These are phyloP conservation scores for Areca catechu DNA, from an alignment of 176 grass and related monocot genomes.

Conservation along the genomic window DNA sequence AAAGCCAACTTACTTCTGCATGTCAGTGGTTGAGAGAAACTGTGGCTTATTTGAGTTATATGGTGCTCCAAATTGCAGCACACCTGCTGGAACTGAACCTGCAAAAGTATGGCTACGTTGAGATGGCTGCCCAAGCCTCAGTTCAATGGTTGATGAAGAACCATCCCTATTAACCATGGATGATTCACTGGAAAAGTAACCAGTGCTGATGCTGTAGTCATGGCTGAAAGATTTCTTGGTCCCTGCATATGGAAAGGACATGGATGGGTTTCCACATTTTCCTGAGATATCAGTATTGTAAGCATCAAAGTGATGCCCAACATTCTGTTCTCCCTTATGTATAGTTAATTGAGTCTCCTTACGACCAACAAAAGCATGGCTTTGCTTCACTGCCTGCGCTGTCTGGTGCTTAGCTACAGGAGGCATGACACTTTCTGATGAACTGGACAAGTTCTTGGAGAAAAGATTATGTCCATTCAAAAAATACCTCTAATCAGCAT, in stretches of 20 bases:
- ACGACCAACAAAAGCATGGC: conserved; percentile 15
- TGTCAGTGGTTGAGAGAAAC: conserved; percentile 15
- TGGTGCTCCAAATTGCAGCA: conserved; percentile 11
- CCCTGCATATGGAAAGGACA: conserved; percentile 14
- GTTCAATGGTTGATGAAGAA: conserved; percentile 55
- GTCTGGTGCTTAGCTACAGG: conserved; percentile 21
- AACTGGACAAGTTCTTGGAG: conserved; percentile 23
- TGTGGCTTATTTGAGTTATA: conserved; percentile 43
- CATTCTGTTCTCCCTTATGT: conserved; percentile 20
- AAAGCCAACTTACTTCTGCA: conserved; percentile 43
- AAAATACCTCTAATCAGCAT: conserved; percentile 22
- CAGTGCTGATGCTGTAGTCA: conserved; percentile 13
- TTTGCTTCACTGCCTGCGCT: conserved; percentile 11
- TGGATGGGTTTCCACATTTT: conserved; percentile 30
- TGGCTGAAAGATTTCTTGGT: conserved; percentile 25
- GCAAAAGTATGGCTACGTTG: conserved; percentile 35
- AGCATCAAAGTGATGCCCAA: conserved; percentile 31
- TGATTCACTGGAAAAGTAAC: conserved; percentile 18
- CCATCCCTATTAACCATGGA: conserved; percentile 13
- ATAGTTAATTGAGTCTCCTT: conserved; percentile 11
- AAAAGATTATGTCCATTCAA: conserved; percentile 22
- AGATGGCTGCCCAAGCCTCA: conserved; percentile 70
- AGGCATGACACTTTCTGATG: background rate
- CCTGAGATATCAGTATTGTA: conserved; percentile 26
- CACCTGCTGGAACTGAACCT: conserved; percentile 27